These are phyloP conservation scores for Neofusicoccum sp. DNA, from an alignment of 2,329 filamentous ascomycete species.

Conservation along the genomic window DNA sequence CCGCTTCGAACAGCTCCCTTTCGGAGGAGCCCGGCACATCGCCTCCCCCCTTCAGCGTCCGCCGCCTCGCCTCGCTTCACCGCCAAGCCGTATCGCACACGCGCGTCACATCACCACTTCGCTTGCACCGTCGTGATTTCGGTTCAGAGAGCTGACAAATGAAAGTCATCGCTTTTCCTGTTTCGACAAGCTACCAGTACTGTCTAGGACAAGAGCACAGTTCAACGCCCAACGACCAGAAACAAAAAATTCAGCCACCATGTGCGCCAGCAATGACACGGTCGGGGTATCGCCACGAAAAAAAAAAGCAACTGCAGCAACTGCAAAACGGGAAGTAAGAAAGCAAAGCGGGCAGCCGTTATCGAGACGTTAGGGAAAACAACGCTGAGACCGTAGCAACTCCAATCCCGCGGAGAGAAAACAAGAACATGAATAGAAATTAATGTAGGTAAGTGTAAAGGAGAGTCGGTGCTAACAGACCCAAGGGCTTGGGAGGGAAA, in stretches of 20 bases:
- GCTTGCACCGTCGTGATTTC: not conserved
- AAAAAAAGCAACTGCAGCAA: not conserved
- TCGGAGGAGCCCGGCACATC: not conserved
- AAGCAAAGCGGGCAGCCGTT: not conserved
- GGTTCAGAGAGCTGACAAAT: constrained; percentile 4
- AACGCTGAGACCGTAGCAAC: not conserved
- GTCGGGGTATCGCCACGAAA: constrained; percentile 13
- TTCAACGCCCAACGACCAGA: not conserved
- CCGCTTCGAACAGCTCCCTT: not conserved
- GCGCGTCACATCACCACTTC: constrained; percentile 8
- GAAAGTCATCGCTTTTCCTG: constrained; percentile 9
- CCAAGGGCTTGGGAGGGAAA: too few relatives aligned
- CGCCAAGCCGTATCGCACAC: not conserved
- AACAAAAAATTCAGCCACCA: constrained; percentile 5
- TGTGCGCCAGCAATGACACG: constrained; percentile 11
- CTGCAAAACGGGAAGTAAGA: too few relatives aligned
- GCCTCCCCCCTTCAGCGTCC: not conserved
- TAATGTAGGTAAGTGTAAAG: not conserved
- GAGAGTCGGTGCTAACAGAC: not conserved
- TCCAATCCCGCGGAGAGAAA: not conserved
- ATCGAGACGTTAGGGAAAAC: not conserved
- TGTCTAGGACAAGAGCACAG: not conserved
- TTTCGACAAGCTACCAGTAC: constrained; percentile 8
- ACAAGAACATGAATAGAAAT: constrained; percentile 11
- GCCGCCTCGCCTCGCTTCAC: not conserved